phyloP scores from a whole-genome alignment of 768 basidiomycete species.

The Rhizopogon sp. region DNA sequence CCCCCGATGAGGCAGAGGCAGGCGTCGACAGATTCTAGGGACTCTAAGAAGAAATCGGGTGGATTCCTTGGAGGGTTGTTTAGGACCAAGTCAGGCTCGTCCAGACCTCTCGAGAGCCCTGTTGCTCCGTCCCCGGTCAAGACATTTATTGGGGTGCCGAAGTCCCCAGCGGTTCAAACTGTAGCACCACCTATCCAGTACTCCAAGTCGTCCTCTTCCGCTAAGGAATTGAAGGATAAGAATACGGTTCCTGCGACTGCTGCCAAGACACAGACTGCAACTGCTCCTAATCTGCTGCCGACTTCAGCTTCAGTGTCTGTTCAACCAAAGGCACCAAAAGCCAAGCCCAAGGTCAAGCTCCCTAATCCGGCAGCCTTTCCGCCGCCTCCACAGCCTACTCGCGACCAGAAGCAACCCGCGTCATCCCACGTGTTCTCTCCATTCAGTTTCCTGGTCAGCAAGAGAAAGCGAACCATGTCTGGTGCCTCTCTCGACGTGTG shows the following conservation, averaged over 20 bases:
- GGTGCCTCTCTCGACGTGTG: constrained; percentile 73
- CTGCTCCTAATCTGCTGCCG: not conserved
- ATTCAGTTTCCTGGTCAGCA: constrained; percentile 55
- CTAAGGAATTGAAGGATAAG: constrained; percentile 14
- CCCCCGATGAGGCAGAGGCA: constrained; percentile 19
- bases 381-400: constrained; percentile 23
- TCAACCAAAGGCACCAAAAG: constrained; percentile 9
- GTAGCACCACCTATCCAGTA: not conserved
- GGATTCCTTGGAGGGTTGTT: constrained; percentile 25
- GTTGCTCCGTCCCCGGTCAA: constrained; percentile 14
- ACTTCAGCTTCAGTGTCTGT: not conserved
- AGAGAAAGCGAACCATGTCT: constrained; percentile 64
- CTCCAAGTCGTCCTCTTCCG: constrained; percentile 10
- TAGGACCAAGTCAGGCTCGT: constrained; percentile 26
- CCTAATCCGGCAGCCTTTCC: constrained; percentile 24
- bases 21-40: constrained; percentile 26
- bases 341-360: constrained; percentile 12
- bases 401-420: constrained; percentile 19
- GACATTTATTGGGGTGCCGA: constrained; percentile 17
- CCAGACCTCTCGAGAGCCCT: constrained; percentile 21
- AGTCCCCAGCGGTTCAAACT: not conserved
- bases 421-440: constrained; percentile 51
- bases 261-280: not conserved
- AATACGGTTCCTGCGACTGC: not conserved
- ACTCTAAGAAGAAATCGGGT: constrained; percentile 26